Evolutionary conservation across 2,329 filamentous ascomycete species (phyloP).

Genomic region (Elsinoe ampelina): DNA sequence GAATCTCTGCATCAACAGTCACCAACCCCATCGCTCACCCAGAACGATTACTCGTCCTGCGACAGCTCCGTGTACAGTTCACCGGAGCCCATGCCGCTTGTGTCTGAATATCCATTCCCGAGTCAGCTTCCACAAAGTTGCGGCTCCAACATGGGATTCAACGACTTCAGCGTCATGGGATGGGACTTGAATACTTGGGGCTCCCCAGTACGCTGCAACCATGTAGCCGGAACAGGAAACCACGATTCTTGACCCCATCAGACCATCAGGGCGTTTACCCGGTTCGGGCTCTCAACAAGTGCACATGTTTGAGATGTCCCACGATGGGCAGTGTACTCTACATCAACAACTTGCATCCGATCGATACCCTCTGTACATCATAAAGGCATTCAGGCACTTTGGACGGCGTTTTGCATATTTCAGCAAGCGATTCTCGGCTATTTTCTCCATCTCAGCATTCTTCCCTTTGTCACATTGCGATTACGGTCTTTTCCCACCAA

Average conservation of each 20-base stretch:
- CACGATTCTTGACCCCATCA: constrained; percentile 33
- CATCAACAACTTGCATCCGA: not conserved
- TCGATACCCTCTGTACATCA: constrained; percentile 9
- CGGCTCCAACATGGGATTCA: constrained; percentile 53
- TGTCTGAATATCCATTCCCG: constrained; percentile 69
- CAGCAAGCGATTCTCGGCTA: constrained; percentile 30
- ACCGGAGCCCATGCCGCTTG: constrained; percentile 62
- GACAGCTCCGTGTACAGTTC: constrained; percentile 62
- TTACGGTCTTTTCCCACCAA: constrained; percentile 23
- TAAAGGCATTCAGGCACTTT: constrained; percentile 19
- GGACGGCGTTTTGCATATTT: constrained; percentile 44
- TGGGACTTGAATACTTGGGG: constrained; percentile 81
- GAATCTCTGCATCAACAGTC: constrained; percentile 64
- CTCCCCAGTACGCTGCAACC: constrained; percentile 59
- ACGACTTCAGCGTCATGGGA: constrained; percentile 68
- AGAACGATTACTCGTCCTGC: constrained; percentile 51
- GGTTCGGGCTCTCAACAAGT: constrained; percentile 19
- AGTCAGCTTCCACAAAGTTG: constrained; percentile 80
- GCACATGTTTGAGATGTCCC: constrained; percentile 35
- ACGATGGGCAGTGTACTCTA: constrained; percentile 14
- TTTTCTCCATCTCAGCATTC: constrained; percentile 33
- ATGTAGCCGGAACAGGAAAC: constrained; percentile 63
- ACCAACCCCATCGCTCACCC: constrained; percentile 69
- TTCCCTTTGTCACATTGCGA: constrained; percentile 24
- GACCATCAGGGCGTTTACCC: not conserved